Conservation (phyloP, 2,329 filamentous ascomycete genomes). For the Nemania sp. region DNA sequence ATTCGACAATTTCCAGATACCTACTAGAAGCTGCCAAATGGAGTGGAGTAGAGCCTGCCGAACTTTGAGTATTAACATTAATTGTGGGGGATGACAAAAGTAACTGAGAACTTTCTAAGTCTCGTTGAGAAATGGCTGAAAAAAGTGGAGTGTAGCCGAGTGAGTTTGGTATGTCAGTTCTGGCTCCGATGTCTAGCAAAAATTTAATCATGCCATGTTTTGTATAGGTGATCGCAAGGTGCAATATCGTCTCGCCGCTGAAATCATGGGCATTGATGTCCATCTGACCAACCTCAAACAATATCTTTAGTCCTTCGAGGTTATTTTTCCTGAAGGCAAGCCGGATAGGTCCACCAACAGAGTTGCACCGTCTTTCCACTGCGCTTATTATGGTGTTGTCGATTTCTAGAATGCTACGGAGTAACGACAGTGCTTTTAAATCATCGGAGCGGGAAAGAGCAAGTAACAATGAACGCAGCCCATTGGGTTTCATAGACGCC, state of each 20-base stretch:
- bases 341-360: background rate
- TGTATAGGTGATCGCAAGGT: fast-evolving
- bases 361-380: background rate
- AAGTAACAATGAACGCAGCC: background rate
- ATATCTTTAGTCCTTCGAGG: background rate
- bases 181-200: too few species aligned
- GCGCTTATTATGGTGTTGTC: background rate
- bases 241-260: background rate
- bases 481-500: background rate
- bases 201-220: background rate
- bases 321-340: background rate
- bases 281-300: background rate
- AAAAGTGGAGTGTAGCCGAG: too few species aligned
- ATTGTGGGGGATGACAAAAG: too few species aligned
- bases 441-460: background rate
- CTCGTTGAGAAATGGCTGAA: too few species aligned
- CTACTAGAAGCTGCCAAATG: too few species aligned
- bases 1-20: too few species aligned
- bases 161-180: too few species aligned
- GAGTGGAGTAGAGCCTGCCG: too few species aligned
- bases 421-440: background rate
- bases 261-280: background rate
- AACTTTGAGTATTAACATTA: too few species aligned
- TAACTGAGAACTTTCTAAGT: too few species aligned
- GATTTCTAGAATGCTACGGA: background rate